phyloP scores from a whole-genome alignment of 202 grass and related monocot genomes.

The Zizania palustris region DNA sequence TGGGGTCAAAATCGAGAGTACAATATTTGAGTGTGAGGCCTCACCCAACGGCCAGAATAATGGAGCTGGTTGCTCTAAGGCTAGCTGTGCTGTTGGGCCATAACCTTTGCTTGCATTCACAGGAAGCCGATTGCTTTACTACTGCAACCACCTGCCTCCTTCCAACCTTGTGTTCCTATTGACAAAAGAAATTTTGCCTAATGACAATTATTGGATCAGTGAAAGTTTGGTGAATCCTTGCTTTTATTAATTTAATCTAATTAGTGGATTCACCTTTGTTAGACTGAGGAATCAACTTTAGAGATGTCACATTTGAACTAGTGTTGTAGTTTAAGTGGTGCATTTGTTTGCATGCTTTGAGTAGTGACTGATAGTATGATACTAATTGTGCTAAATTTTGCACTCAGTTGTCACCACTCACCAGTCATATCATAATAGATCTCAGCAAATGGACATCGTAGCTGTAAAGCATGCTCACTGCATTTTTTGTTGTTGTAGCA shows the following conservation, averaged over 20 bases:
- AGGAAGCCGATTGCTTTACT: conserved; percentile 49
- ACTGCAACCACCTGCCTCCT: conserved; percentile 43
- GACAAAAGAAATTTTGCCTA: conserved; percentile 18
- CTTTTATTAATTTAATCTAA: conserved; percentile 35
- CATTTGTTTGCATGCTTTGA: neutral
- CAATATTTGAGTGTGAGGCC: conserved; percentile 34
- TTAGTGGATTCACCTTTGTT: conserved; percentile 34
- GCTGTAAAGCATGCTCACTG: neutral
- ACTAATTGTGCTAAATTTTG: neutral
- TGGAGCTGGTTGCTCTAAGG: conserved; percentile 42
- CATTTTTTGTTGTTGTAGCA: conserved; percentile 6
- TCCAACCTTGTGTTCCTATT: conserved; percentile 46
- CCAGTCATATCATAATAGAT: neutral
- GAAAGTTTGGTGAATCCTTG: conserved; percentile 6
- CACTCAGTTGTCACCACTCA: neutral
- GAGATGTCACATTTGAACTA: conserved; percentile 21
- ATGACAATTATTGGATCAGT: conserved; percentile 46
- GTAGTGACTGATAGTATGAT: neutral
- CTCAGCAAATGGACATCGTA: neutral
- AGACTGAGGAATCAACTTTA: conserved; percentile 45
- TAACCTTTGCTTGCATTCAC: conserved; percentile 55
- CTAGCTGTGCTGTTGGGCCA: conserved; percentile 25
- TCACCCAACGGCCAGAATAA: conserved; percentile 49
- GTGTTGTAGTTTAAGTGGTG: conserved; percentile 22
- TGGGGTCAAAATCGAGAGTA: conserved; percentile 30